Percentiles rank a stretch among this genome's conserved stretches.
phyloP scores from a whole-genome alignment of 169 alveolate species.

The Eimeria maxima region DNA sequence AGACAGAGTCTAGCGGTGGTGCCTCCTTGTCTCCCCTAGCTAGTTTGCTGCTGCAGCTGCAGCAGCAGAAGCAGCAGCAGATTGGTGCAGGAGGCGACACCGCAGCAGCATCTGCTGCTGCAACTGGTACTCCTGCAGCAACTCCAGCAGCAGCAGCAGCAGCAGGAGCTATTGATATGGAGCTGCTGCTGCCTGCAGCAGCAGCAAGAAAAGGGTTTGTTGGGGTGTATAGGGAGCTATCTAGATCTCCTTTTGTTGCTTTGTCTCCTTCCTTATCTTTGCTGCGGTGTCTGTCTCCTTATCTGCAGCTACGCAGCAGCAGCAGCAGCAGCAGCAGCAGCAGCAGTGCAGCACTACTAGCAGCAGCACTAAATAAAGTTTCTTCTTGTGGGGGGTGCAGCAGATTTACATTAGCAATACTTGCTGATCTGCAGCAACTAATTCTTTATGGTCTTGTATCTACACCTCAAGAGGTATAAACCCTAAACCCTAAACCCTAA shows the following conservation, averaged over 20 bases:
- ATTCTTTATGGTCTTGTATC: neutral
- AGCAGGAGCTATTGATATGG: neutral
- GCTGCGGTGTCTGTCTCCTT: neutral
- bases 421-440: neutral
- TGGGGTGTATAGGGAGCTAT: slow-evolving; percentile 3
- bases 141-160: neutral
- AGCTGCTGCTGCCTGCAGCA: neutral
- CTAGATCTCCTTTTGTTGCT: neutral
- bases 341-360: neutral
- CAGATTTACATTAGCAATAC: neutral
- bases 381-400: neutral
- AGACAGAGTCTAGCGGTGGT: neutral
- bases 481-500: neutral
- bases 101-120: neutral
- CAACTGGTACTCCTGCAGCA: neutral
- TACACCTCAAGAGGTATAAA: neutral
- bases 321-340: slow-evolving; percentile 46
- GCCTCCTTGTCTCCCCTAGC: slow-evolving; percentile 1
- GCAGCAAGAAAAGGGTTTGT: neutral
- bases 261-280: neutral
- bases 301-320: slow-evolving; percentile 21
- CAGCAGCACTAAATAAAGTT: neutral
- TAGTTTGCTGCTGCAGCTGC: slow-evolving; percentile 20
- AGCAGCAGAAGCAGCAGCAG: neutral
- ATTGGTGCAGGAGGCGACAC: neutral